Conservation (phyloP, 2,329 filamentous ascomycete species). For the Diaporthe velutina region DNA sequence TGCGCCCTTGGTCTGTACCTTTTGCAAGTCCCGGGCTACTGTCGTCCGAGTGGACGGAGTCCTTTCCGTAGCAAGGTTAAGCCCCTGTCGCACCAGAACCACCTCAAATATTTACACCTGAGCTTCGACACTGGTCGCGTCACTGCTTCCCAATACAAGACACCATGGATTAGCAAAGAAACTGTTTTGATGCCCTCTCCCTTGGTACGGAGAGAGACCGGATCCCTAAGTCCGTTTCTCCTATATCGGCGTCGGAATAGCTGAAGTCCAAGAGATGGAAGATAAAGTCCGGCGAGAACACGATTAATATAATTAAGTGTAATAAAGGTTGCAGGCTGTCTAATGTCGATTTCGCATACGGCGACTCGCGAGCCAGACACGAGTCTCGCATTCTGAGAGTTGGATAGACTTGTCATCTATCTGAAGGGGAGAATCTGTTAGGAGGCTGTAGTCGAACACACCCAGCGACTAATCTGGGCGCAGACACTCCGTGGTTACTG, state of each 20-base stretch:
- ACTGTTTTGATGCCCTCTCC: not conserved
- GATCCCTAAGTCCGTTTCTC: not conserved
- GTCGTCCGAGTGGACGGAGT: not conserved
- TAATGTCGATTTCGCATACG: not conserved
- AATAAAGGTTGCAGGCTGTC: no score
- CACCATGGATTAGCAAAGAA: not conserved
- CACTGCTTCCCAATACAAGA: not conserved
- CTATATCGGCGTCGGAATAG: not conserved
- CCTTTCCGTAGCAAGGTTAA: not conserved
- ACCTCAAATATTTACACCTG: not conserved
- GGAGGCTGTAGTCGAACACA: not conserved
- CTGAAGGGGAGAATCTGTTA: not conserved
- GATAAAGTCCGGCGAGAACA: not conserved
- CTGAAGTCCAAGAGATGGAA: not conserved
- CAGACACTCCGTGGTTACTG: not conserved
- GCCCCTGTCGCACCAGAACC: not conserved
- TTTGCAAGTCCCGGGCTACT: not conserved
- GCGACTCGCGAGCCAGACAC: no score
- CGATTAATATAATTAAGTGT: no score
- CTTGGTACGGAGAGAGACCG: not conserved
- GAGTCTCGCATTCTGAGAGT: no score
- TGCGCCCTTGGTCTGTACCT: not conserved
- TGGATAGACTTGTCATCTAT: not conserved
- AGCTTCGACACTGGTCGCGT: not conserved
- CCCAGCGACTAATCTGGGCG: not conserved